Conservation (phyloP, 1,284 basidiomycete species). For the Cutaneotrichosporon sp. region DNA sequence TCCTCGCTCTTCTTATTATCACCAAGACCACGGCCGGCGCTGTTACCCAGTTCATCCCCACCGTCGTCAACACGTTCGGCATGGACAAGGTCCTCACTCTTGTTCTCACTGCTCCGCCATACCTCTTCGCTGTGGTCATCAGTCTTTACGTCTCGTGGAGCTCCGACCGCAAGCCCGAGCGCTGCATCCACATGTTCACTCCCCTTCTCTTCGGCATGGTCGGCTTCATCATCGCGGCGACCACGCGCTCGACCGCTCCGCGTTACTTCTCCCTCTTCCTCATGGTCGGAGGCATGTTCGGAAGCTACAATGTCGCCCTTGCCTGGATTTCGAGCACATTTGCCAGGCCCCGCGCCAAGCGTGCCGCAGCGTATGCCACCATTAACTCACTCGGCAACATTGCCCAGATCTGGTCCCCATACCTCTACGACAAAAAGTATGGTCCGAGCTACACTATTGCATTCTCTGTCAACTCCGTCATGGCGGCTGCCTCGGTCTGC, state of each 20-base stretch:
- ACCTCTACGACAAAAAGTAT: slow-evolving; percentile 29
- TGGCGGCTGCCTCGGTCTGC: slow-evolving; percentile 19
- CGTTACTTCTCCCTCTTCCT: slow-evolving; percentile 41
- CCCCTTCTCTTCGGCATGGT: slow-evolving; percentile 38
- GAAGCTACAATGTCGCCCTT: slow-evolving; percentile 31
- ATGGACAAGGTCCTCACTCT: slow-evolving; percentile 27
- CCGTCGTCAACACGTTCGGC: slow-evolving; percentile 32
- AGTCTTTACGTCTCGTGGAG: slow-evolving; percentile 25
- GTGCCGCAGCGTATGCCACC: slow-evolving; percentile 29
- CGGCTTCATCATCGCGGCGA: slow-evolving; percentile 30
- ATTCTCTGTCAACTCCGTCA: slow-evolving; percentile 28
- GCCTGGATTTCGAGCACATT: slow-evolving; percentile 38
- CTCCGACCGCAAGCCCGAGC: slow-evolving; percentile 26
- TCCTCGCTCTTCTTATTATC: slow-evolving; percentile 23
- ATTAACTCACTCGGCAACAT: slow-evolving; percentile 29
- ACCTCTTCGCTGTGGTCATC: slow-evolving; percentile 28
- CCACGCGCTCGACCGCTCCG: slow-evolving; percentile 25
- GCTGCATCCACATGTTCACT: slow-evolving; percentile 40
- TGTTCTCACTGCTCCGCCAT: slow-evolving; percentile 38
- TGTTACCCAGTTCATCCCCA: slow-evolving; percentile 30
- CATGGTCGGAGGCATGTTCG: slow-evolving; percentile 31
- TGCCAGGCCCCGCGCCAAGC: slow-evolving; percentile 29
- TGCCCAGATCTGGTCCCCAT: slow-evolving; percentile 38
- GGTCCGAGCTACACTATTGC: slow-evolving; percentile 31
- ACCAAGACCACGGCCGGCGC: slow-evolving; percentile 22